Conservation (phyloP, 2,329 filamentous ascomycete genomes). For the Exophiala viscosa region DNA sequence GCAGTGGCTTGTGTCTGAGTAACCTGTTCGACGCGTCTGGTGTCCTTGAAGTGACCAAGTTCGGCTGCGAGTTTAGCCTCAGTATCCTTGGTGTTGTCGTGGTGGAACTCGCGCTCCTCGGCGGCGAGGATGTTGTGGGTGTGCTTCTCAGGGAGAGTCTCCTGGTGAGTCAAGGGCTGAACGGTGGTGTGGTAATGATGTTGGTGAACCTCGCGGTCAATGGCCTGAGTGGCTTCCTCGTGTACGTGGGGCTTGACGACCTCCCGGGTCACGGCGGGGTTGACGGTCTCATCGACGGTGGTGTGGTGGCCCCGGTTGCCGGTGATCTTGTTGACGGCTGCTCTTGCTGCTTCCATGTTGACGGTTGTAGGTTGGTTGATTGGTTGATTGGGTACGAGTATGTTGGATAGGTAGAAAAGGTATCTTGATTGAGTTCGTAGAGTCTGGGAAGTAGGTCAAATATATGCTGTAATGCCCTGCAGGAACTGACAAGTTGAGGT, state of each 20-base stretch:
- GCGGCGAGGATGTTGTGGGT: constrained; percentile 56
- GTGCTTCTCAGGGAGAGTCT: constrained; percentile 60
- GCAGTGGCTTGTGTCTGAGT: constrained; percentile 48
- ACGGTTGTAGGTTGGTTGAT: constrained; percentile 10
- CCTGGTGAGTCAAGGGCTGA: constrained; percentile 59
- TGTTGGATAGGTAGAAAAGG: not conserved
- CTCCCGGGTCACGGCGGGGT: constrained; percentile 59
- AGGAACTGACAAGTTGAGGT: not conserved
- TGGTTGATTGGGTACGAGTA: not conserved
- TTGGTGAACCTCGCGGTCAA: constrained; percentile 68
- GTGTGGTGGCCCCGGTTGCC: constrained; percentile 62
- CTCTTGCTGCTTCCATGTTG: constrained; percentile 63
- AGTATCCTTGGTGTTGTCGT: constrained; percentile 53
- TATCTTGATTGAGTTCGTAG: not conserved
- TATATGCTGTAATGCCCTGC: not conserved
- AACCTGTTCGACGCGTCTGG: constrained; percentile 45
- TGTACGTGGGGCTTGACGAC: constrained; percentile 58
- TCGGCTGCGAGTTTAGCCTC: constrained; percentile 52
- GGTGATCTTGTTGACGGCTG: constrained; percentile 59
- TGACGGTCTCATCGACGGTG: constrained; percentile 64
- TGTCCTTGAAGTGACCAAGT: constrained; percentile 52
- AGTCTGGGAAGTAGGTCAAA: too few species aligned
- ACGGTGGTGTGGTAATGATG: constrained; percentile 69
- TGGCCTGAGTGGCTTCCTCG: constrained; percentile 58
- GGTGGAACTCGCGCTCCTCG: constrained; percentile 59